Percentiles rank a stretch among this genome's conserved stretches.
Conservation (phyloP, 106 monocot species). For the Dioscorea alata region DNA sequence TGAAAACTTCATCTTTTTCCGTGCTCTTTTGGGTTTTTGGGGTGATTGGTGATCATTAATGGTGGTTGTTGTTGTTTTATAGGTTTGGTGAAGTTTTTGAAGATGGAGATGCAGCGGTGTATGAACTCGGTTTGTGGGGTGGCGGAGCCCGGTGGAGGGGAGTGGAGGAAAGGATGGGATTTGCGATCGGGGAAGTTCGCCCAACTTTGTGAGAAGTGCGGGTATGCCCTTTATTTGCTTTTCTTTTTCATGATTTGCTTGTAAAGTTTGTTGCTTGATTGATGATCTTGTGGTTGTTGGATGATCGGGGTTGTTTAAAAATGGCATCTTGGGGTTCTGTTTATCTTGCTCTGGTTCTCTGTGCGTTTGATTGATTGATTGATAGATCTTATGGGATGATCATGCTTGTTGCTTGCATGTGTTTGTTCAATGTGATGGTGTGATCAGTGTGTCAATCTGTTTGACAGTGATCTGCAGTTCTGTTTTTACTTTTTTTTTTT, state of each 20-base stretch:
- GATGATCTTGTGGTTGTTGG: not conserved
- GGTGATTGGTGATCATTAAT: too few relatives aligned
- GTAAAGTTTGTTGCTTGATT: not conserved
- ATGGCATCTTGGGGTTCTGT: not conserved
- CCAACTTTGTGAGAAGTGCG: conserved; percentile 75
- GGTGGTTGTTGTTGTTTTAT: too few relatives aligned
- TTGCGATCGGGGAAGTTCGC: conserved; percentile 83
- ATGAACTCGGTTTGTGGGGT: conserved; percentile 61
- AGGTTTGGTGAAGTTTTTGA: too few relatives aligned
- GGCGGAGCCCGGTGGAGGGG: conserved; percentile 30
- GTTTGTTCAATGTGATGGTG: too few relatives aligned
- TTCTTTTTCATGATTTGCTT: conserved; percentile 3
- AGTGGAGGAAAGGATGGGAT: conserved; percentile 78
- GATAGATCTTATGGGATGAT: not conserved
- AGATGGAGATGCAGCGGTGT: conserved; percentile 17
- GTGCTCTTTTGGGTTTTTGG: too few relatives aligned
- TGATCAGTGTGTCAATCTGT: too few relatives aligned
- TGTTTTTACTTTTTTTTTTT: too few relatives aligned
- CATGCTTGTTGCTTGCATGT: too few relatives aligned
- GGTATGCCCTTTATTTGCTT: conserved; percentile 29
- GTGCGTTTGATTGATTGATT: not conserved
- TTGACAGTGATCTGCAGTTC: too few relatives aligned
- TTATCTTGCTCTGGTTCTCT: not conserved
- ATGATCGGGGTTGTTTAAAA: not conserved
- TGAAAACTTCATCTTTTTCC: too few relatives aligned